Percentiles rank a stretch among this genome's conserved stretches.
Evolutionary conservation across 208 protist genomes (phyloP).

Genomic region (Tritrichomonas musculus): DNA sequence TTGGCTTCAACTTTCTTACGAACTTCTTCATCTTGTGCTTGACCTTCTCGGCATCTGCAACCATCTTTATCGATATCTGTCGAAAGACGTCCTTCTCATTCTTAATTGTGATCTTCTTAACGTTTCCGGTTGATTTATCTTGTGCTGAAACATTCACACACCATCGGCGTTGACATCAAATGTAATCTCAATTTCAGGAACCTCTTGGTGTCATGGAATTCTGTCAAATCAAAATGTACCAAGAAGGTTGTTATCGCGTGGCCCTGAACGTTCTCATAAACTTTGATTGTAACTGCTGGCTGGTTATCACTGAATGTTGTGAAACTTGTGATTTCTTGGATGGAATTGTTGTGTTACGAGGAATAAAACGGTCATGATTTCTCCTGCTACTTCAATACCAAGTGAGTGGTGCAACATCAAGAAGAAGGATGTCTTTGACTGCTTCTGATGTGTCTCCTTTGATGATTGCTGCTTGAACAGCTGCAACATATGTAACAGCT

Average conservation of each 20-base stretch:
- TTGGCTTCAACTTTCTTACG: neutral
- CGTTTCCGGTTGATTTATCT: neutral
- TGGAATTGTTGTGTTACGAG: slow-evolving; percentile 62
- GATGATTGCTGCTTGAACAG: slow-evolving; percentile 79
- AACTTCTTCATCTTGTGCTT: neutral
- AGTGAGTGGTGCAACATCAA: slow-evolving; percentile 58
- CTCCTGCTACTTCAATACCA: slow-evolving; percentile 58
- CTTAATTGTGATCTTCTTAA: slow-evolving; percentile 18
- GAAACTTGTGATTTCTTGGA: slow-evolving; percentile 70
- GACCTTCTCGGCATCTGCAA: neutral
- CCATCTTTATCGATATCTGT: slow-evolving; percentile 60
- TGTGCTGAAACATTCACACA: slow-evolving; percentile 43
- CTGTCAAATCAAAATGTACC: slow-evolving; percentile 79
- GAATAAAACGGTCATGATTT: slow-evolving; percentile 82
- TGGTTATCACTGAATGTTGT: slow-evolving; percentile 37
- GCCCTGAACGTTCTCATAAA: slow-evolving; percentile 79
- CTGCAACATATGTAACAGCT: slow-evolving; percentile 89
- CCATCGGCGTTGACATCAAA: slow-evolving; percentile 97
- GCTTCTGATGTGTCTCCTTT: slow-evolving; percentile 68
- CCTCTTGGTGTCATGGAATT: slow-evolving; percentile 65
- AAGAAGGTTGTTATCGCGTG: slow-evolving; percentile 95
- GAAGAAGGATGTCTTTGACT: slow-evolving; percentile 52
- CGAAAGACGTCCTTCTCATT: slow-evolving; percentile 75
- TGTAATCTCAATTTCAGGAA: slow-evolving; percentile 81
- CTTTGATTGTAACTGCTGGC: slow-evolving; percentile 16